These are phyloP conservation scores for Aspergillus viridinutans DNA, from an alignment of 2,329 filamentous ascomycete species.

Conservation along the genomic window DNA sequence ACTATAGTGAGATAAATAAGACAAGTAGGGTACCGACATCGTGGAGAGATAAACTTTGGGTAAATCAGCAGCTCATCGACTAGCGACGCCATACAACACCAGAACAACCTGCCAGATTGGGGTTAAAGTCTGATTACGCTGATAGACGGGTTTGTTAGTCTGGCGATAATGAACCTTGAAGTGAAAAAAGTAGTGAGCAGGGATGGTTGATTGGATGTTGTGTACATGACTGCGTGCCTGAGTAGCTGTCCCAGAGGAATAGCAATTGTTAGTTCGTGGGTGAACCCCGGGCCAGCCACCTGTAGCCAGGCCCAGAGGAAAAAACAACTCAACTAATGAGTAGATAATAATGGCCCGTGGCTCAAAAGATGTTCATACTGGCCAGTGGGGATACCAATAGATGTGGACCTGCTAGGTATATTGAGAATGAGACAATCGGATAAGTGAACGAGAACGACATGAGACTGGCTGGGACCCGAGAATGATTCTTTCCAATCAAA, in stretches of 20 bases:
- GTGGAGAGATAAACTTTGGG: background rate
- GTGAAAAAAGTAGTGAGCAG: background rate
- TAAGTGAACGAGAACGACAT: background rate
- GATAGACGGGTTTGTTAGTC: background rate
- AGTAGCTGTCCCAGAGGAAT: background rate
- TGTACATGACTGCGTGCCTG: background rate
- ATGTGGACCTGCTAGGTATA: background rate
- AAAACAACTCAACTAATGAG: background rate
- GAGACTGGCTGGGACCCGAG: background rate
- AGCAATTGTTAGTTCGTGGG: background rate
- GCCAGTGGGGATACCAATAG: background rate
- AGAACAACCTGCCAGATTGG: background rate
- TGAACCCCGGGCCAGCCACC: background rate
- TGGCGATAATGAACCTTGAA: background rate
- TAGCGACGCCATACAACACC: background rate
- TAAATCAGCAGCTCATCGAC: background rate
- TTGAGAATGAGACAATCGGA: too few relatives aligned
- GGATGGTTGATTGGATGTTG: background rate
- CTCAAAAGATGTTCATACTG: background rate
- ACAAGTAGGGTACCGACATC: constrained; percentile 10
- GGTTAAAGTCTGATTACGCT: background rate
- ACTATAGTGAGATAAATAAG: background rate
- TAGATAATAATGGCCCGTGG: background rate
- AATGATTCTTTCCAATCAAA: background rate
- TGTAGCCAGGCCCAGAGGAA: too few relatives aligned